Evolutionary conservation across 495 filamentous ascomycete species (phyloP).

Genomic region (Daldinia concentrica): DNA sequence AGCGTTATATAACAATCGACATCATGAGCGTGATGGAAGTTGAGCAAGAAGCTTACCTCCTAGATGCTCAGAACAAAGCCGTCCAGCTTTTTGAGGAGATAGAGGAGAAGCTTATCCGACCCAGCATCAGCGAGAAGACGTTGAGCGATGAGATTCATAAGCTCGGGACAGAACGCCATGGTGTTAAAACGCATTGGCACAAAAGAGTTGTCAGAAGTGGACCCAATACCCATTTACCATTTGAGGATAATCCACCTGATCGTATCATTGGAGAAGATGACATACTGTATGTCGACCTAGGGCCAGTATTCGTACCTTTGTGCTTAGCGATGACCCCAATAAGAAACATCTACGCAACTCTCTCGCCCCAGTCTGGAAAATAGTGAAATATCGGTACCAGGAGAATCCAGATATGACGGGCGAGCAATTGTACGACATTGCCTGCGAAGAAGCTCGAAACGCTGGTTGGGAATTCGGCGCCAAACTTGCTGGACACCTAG

Average conservation of each 20-base stretch:
- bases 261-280: slow-evolving; percentile 58
- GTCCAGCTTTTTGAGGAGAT: slow-evolving; percentile 59
- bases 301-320: slow-evolving; percentile 56
- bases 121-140: slow-evolving; percentile 58
- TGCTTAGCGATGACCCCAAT: slow-evolving; percentile 57
- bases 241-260: slow-evolving; percentile 59
- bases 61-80: slow-evolving; percentile 56
- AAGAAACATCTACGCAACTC: slow-evolving; percentile 56
- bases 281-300: slow-evolving; percentile 61
- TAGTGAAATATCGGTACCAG: slow-evolving; percentile 50
- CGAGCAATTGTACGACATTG: slow-evolving; percentile 53
- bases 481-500: slow-evolving; percentile 55
- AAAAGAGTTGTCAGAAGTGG: slow-evolving; percentile 62
- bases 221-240: slow-evolving; percentile 58
- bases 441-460: slow-evolving; percentile 38
- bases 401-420: slow-evolving; percentile 55
- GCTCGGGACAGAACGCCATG: slow-evolving; percentile 55
- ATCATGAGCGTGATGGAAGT: slow-evolving; percentile 18
- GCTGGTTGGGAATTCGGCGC: slow-evolving; percentile 57
- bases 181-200: slow-evolving; percentile 60
- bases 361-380: slow-evolving; percentile 55
- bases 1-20: background rate
- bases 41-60: slow-evolving; percentile 53
- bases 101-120: slow-evolving; percentile 55
- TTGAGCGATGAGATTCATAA: slow-evolving; percentile 59